These are phyloP conservation scores for Leishmania braziliensis DNA, from an alignment of 208 protist species.

Conservation along the genomic window DNA sequence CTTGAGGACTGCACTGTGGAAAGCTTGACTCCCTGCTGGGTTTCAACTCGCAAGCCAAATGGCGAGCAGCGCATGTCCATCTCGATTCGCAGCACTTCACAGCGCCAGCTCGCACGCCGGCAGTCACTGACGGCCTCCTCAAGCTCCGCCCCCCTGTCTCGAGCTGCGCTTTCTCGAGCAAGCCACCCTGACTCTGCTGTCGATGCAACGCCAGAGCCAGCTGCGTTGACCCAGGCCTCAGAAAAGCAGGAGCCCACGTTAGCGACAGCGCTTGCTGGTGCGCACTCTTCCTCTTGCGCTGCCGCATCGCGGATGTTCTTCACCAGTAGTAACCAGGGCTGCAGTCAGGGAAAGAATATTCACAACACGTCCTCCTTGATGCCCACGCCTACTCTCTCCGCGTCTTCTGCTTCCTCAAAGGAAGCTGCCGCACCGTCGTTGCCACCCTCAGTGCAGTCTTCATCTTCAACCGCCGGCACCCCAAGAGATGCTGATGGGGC, in stretches of 20 bases:
- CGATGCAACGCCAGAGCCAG: neutral
- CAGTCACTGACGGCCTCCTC: neutral
- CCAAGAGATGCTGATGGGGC: neutral
- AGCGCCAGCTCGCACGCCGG: conserved; percentile 29
- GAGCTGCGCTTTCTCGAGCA: neutral
- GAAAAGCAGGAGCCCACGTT: neutral
- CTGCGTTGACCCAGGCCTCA: neutral
- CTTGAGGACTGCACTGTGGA: neutral
- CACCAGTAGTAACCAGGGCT: neutral
- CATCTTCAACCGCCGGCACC: neutral
- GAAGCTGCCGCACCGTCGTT: neutral
- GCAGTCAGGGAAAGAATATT: neutral
- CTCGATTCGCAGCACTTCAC: conserved; percentile 53
- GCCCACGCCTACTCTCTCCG: neutral
- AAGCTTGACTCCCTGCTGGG: conserved; percentile 10
- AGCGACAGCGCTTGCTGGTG: neutral
- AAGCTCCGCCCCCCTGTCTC: neutral
- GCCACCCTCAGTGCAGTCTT: neutral
- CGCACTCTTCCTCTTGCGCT: neutral
- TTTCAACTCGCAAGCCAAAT: conserved; percentile 25
- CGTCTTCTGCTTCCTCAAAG: neutral
- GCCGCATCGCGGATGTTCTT: too few species aligned
- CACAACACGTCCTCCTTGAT: neutral
- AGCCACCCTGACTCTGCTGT: neutral
- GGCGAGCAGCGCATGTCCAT: conserved; percentile 61